A percentile compares a stretch with the other conserved stretches of the same genome.
Evolutionary conservation across 495 filamentous ascomycete genomes (phyloP).

Genomic region (Platismatia glauca): DNA sequence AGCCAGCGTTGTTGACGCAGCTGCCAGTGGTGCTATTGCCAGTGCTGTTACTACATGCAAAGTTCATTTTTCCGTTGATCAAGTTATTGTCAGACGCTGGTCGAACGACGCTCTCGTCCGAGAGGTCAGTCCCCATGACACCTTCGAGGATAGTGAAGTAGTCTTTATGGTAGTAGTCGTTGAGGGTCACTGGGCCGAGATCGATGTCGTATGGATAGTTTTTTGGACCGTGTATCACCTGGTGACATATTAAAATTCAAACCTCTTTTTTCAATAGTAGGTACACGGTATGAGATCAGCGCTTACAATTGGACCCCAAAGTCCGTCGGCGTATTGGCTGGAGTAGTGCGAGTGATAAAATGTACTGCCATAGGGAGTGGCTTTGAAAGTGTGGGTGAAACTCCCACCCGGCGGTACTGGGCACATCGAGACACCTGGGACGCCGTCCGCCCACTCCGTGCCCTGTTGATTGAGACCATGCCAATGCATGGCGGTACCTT

Average conservation of each 20-base stretch:
- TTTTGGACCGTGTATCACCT: slow-evolving; percentile 42
- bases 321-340: slow-evolving; percentile 37
- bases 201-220: slow-evolving; percentile 50
- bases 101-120: slow-evolving; percentile 4
- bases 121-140: slow-evolving; percentile 1
- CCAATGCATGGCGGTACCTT: slow-evolving; percentile 41
- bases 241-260: background rate
- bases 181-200: slow-evolving; percentile 41
- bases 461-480: slow-evolving; percentile 39
- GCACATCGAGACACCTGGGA: slow-evolving; percentile 40
- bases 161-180: slow-evolving; percentile 34
- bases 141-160: slow-evolving; percentile 23
- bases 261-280: background rate
- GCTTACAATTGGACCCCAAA: slow-evolving; percentile 48
- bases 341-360: slow-evolving; percentile 45
- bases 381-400: slow-evolving; percentile 33
- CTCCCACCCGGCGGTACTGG: slow-evolving; percentile 39
- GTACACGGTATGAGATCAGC: background rate
- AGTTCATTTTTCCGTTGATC: slow-evolving; percentile 33
- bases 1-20: slow-evolving; percentile 28
- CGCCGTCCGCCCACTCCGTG: slow-evolving; percentile 39
- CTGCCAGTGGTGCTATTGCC: background rate
- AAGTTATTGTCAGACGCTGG: slow-evolving; percentile 28
- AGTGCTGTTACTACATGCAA: slow-evolving; percentile 1
- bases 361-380: slow-evolving; percentile 35